A percentile compares a stretch with the other conserved stretches of the same genome.
Conservation (phyloP, 371 early-diverging fungal genomes). For the Actinomucor elegans region DNA sequence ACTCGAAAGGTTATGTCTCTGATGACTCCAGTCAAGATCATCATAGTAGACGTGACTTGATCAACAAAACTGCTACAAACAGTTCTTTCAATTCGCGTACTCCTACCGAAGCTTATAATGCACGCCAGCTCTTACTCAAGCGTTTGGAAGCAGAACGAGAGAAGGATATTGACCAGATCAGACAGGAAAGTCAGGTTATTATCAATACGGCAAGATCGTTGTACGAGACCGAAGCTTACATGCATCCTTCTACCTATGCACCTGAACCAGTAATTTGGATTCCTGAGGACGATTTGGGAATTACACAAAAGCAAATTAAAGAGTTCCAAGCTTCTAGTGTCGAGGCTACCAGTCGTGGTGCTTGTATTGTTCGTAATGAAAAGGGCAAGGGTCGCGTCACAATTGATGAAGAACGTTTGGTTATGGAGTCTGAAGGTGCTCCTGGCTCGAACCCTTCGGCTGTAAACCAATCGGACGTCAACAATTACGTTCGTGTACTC, state of each 20-base stretch:
- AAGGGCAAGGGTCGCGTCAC: constrained; percentile 27
- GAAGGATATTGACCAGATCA: background rate
- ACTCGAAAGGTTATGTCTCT: background rate
- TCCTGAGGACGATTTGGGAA: constrained; percentile 34
- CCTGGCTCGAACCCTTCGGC: constrained; percentile 16
- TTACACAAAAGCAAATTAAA: constrained; percentile 17
- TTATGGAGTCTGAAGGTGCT: constrained; percentile 14
- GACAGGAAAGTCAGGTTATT: constrained; percentile 2
- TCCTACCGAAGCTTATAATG: constrained; percentile 11
- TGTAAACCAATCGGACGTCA: constrained; percentile 10
- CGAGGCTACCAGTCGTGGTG: constrained; percentile 14
- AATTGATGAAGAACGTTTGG: constrained; percentile 25
- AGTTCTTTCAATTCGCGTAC: constrained; percentile 6
- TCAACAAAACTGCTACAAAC: constrained; percentile 4
- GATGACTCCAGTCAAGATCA: background rate
- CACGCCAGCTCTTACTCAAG: constrained; percentile 6
- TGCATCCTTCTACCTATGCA: constrained; percentile 24
- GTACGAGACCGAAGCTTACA: constrained; percentile 24
- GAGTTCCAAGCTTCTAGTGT: constrained; percentile 18
- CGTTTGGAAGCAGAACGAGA: constrained; percentile 2
- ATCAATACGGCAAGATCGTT: constrained; percentile 12
- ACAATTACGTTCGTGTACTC: constrained; percentile 23
- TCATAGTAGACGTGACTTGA: background rate
- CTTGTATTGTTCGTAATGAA: constrained; percentile 17
- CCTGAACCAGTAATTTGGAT: constrained; percentile 31